A percentile compares a stretch with the other conserved stretches of the same genome.
These are phyloP conservation scores for Sordariomycetes sp. DNA, from an alignment of 2,329 filamentous ascomycete species.

Conservation along the genomic window DNA sequence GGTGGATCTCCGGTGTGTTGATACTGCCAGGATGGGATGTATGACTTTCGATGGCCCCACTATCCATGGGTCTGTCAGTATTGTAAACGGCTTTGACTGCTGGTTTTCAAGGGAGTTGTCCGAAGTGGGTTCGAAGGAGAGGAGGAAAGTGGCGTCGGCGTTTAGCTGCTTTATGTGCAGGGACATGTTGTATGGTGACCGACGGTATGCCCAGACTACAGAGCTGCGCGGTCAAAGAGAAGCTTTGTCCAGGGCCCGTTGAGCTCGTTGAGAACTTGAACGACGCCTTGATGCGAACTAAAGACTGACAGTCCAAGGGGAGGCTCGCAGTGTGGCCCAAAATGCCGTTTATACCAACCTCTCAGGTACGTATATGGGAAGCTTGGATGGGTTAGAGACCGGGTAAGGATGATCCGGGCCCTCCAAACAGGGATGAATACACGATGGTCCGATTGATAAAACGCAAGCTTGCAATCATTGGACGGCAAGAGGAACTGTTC, in stretches of 20 bases:
- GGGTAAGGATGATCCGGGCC: not conserved
- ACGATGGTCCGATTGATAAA: not conserved
- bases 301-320: not conserved
- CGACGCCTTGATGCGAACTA: not conserved
- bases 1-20: slow-evolving; percentile 38
- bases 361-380: not conserved
- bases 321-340: not conserved
- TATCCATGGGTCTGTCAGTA: slow-evolving; percentile 63
- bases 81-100: slow-evolving; percentile 41
- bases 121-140: slow-evolving; percentile 45
- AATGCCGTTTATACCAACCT: not conserved
- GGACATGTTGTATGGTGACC: slow-evolving; percentile 33
- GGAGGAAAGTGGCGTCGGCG: slow-evolving; percentile 49
- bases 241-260: not conserved
- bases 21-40: slow-evolving; percentile 46
- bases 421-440: not conserved
- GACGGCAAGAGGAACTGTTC: not conserved
- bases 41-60: slow-evolving; percentile 45
- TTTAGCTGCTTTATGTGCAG: slow-evolving; percentile 51
- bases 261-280: not conserved
- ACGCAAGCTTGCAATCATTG: not conserved
- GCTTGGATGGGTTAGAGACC: not conserved
- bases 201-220: not conserved
- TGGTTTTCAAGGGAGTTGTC: slow-evolving; percentile 19
- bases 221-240: not conserved